Evolutionary conservation across 2,329 filamentous ascomycete species (phyloP).

Genomic region (Xylaria sp.): DNA sequence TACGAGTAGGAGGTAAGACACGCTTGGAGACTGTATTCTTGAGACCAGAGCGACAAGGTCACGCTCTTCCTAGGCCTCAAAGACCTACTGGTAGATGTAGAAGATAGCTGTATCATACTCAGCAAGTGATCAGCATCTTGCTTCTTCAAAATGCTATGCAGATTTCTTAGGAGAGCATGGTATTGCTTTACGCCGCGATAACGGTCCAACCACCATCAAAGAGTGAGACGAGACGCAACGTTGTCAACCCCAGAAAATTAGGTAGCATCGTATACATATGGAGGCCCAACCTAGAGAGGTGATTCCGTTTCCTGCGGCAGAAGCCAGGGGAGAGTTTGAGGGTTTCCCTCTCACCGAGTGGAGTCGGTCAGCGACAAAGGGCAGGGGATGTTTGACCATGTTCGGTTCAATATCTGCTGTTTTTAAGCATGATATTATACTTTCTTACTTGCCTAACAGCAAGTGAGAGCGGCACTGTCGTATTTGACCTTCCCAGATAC

Average conservation of each 20-base stretch:
- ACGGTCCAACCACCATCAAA: neutral
- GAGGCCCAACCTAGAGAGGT: neutral
- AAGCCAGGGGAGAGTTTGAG: neutral
- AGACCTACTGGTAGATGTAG: neutral
- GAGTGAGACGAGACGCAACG: neutral
- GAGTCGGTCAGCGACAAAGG: slow-evolving; percentile 29
- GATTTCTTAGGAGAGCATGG: neutral
- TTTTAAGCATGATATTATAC: neutral
- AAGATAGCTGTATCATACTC: neutral
- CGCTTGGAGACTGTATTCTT: neutral
- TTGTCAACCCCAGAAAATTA: neutral
- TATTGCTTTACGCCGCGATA: neutral
- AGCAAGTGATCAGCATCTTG: neutral
- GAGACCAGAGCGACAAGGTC: neutral
- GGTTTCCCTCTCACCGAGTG: slow-evolving; percentile 26
- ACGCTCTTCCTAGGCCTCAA: neutral
- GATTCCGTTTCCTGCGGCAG: neutral
- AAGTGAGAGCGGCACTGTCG: neutral
- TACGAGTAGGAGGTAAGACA: neutral
- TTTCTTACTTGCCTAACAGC: neutral
- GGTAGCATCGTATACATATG: slow-evolving; percentile 11
- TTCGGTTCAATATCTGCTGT: slow-evolving; percentile 1
- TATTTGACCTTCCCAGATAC: neutral
- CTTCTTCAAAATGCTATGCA: neutral
- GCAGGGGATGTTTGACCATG: slow-evolving; percentile 4